Conservation (phyloP, 176 grass and related monocot genomes). For the barley (Hordeum vulgare) region DNA sequence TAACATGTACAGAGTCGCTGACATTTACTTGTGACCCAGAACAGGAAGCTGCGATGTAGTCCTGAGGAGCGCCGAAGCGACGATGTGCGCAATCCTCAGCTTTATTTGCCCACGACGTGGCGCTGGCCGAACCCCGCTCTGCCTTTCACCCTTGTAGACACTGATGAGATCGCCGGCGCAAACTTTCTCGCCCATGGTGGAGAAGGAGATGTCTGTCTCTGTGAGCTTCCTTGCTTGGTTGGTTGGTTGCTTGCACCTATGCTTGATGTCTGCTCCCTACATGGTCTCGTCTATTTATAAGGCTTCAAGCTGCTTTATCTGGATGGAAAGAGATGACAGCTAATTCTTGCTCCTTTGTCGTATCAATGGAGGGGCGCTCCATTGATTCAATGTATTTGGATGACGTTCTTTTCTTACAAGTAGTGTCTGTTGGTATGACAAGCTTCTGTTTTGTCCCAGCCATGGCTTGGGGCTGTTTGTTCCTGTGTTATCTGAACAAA, state of each 20-base stretch:
- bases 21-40: conserved; percentile 40
- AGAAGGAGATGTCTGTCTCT: conserved; percentile 1
- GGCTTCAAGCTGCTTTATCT: conserved; percentile 23
- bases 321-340: conserved; percentile 32
- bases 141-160: conserved; percentile 29
- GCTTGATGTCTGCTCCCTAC: not conserved
- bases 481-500: conserved; percentile 18
- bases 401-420: no score
- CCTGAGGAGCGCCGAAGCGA: conserved; percentile 27
- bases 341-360: conserved; percentile 16
- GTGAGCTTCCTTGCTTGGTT: not conserved
- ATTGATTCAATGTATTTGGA: not conserved
- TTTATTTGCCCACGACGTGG: conserved; percentile 50
- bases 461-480: conserved; percentile 37
- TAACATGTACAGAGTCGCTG: not conserved
- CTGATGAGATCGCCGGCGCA: conserved; percentile 2
- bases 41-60: conserved; percentile 19
- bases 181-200: conserved; percentile 31
- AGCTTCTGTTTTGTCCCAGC: conserved; percentile 13
- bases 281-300: conserved; percentile 34
- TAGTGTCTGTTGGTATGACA: conserved; percentile 31
- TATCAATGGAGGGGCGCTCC: not conserved
- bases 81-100: conserved; percentile 37
- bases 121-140: not conserved
- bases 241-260: conserved; percentile 1